Conservation (phyloP, 306 rosid genomes). For the Notholithocarpus densiflorus region DNA sequence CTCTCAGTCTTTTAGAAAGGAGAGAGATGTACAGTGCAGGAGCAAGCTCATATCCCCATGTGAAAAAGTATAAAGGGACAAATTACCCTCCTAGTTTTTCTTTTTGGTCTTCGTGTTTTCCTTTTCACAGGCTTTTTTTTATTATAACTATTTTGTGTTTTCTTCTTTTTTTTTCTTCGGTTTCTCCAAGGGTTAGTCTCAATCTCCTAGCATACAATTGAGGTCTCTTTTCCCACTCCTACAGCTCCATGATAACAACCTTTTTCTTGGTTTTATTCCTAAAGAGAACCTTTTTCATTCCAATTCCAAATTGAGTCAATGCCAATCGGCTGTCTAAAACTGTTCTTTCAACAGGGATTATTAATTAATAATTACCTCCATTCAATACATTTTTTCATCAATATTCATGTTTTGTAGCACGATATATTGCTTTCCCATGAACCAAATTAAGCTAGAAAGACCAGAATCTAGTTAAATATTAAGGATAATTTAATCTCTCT, state of each 20-base stretch:
- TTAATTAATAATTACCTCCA: neutral
- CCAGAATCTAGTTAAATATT: too few species aligned
- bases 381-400: neutral
- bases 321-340: too few species aligned
- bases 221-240: neutral
- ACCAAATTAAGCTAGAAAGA: too few species aligned
- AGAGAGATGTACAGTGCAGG: neutral
- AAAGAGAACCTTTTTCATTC: neutral
- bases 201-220: constrained; percentile 20
- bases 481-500: too few species aligned
- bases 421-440: too few species aligned
- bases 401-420: neutral
- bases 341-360: neutral
- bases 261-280: neutral
- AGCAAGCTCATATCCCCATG: constrained; percentile 49
- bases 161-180: constrained; percentile 9
- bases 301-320: neutral
- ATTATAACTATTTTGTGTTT: neutral
- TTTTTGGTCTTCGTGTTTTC: constrained; percentile 36
- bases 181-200: constrained; percentile 23
- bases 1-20: neutral
- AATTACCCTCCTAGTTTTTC: constrained; percentile 27
- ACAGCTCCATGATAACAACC: constrained; percentile 7
- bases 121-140: constrained; percentile 6
- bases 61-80: constrained; percentile 33